Evolutionary conservation across 2,329 filamentous ascomycete genomes (phyloP).

Genomic region (Aspergillus brunneoviolaceus): DNA sequence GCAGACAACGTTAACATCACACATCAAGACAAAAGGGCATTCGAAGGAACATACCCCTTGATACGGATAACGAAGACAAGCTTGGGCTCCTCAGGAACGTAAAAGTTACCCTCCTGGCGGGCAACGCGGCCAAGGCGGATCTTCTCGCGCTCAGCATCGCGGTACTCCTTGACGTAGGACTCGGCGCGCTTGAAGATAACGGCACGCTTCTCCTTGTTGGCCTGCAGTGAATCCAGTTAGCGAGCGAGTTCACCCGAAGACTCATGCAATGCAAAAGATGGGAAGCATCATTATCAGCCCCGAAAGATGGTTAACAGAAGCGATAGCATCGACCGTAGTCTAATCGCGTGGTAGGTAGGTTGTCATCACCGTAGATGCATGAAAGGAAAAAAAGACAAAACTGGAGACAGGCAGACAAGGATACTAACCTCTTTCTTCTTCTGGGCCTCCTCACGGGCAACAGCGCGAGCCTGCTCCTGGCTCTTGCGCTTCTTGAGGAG

Average conservation of each 20-base stretch:
- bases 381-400: slow-evolving; percentile 18
- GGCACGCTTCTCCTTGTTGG: slow-evolving; percentile 97
- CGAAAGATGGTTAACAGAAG: slow-evolving; percentile 53
- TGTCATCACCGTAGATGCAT: slow-evolving; percentile 70
- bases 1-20: slow-evolving; percentile 14
- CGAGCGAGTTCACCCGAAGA: slow-evolving; percentile 16
- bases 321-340: slow-evolving; percentile 96
- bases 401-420: not conserved
- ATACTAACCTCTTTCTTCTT: slow-evolving; percentile 86
- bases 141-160: slow-evolving; percentile 97
- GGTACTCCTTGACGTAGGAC: slow-evolving; percentile 99
- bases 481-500: slow-evolving; percentile 99
- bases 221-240: slow-evolving; percentile 54
- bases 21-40: too few relatives aligned
- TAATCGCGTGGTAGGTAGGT: slow-evolving; percentile 84
- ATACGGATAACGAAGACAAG: slow-evolving; percentile 98
- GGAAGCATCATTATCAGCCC: slow-evolving; percentile 68
- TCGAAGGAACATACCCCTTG: slow-evolving; percentile 69
- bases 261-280: slow-evolving; percentile 13
- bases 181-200: slow-evolving; percentile 99
- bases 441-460: slow-evolving; percentile 73
- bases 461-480: slow-evolving; percentile 97
- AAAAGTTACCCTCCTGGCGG: slow-evolving; percentile 90
- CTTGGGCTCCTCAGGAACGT: slow-evolving; percentile 92
- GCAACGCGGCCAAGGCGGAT: slow-evolving; percentile 85